Evolutionary conservation across 2,329 filamentous ascomycete genomes (phyloP).

Genomic region (Aspergillus texensis): DNA sequence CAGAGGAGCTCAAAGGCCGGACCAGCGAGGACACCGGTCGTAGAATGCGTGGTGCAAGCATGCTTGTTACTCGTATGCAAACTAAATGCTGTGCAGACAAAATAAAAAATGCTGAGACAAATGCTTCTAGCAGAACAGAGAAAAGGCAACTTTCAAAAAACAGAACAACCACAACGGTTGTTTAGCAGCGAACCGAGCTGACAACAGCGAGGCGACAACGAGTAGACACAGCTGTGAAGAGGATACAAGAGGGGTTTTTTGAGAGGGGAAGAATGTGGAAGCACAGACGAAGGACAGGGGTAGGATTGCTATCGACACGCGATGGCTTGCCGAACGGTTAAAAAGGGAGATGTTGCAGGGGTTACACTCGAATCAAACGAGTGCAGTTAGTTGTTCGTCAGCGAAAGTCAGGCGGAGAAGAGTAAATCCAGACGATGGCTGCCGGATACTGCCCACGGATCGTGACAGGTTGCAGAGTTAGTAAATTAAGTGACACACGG

Average conservation of each 20-base stretch:
- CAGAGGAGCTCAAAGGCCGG: constrained; percentile 62
- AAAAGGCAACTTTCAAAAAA: constrained; percentile 7
- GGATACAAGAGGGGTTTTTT: background rate
- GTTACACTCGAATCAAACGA: constrained; percentile 18
- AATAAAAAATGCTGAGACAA: constrained; percentile 7
- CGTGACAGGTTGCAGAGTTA: constrained; percentile 9
- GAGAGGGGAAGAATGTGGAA: constrained; percentile 13
- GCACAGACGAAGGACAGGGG: constrained; percentile 18
- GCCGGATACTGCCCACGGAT: constrained; percentile 15
- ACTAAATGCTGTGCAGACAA: background rate
- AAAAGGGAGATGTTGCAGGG: constrained; percentile 19
- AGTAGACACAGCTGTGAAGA: background rate
- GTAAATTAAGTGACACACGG: constrained; percentile 16
- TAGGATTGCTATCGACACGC: constrained; percentile 16
- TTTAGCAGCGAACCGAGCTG: constrained; percentile 12
- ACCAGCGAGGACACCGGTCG: constrained; percentile 53
- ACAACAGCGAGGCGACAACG: constrained; percentile 4
- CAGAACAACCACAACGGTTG: constrained; percentile 14
- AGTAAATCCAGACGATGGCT: constrained; percentile 13
- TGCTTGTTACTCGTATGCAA: constrained; percentile 26
- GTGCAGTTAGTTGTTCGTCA: constrained; percentile 14
- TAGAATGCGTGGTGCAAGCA: constrained; percentile 53
- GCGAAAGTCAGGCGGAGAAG: constrained; percentile 20
- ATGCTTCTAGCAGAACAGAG: background rate
- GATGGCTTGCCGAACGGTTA: constrained; percentile 21